Evolutionary conservation across 2,329 filamentous ascomycete species (phyloP), one percentile per base, ranked within the genome.

Genomic region (Helotiales sp.): DNA sequence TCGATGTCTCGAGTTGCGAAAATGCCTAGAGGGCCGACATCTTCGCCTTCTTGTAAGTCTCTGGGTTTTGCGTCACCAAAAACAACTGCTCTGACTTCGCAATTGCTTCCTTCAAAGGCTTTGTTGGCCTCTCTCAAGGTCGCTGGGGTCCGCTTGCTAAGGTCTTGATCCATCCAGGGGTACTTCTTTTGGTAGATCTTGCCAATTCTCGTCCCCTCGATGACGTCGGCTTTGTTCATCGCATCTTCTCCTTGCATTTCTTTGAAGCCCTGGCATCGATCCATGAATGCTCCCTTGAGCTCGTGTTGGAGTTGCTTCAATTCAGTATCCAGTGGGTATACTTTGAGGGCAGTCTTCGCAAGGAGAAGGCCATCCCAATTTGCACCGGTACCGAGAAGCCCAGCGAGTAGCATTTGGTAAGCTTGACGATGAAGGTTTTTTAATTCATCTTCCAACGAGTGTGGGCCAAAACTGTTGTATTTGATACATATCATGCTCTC

Each of bases 11-110:
- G 50, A 7, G 57, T 70, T 1, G 75, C 75, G 22, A 76, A 76
- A 1, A 76, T 54, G 1, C 75, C 75, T 0, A 76, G 62, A 1
- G 74, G 71, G 1, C 75, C 74, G 47, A 73, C 67, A 59, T 76
- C 72, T n/a, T 63, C 30, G 6, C 75, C 72, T 26, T 58, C 49
- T 10, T 62, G 50, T 4, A 30, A 32, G 3, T 6, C 11, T 2
- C 24, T 40, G 5, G 40, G 17, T 26, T 37, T 47, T 13, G 52
- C 17, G n/a, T 34, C 26, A 0, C 68, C 72, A 58, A 75, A 75
- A 6, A 69, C 24, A 0, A 73, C 68, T 3, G 64, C 61, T 40
- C 58, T 62, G 0, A 75, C 61, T 57, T 73, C 64, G n/a, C 61
- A 68, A 8, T 32, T 66, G 1, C 24, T 34, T 4, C 13, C 32